Percentiles rank a stretch among this genome's conserved stretches.
phyloP scores from a whole-genome alignment of 768 basidiomycete genomes.

The Leccinellum rugosiceps region DNA sequence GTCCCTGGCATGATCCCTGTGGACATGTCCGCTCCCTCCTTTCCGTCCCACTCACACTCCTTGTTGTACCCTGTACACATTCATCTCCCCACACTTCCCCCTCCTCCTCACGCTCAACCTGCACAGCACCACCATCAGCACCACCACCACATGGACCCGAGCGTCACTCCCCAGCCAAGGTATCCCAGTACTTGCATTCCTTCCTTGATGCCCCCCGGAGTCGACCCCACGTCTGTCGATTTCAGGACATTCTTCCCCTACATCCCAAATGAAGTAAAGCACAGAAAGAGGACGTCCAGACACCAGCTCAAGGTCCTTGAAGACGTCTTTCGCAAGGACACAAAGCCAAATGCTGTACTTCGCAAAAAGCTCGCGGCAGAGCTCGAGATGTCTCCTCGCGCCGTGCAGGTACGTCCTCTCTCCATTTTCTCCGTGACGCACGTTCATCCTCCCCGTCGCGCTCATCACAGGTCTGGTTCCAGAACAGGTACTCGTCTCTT shows the following conservation, averaged over 20 bases:
- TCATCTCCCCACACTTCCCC: constrained; percentile 5
- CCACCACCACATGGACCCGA: constrained; percentile 27
- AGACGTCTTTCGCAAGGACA: constrained; percentile 79
- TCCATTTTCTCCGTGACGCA: constrained; percentile 7
- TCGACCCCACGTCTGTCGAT: constrained; percentile 67
- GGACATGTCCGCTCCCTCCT: constrained; percentile 32
- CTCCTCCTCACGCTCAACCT: not conserved
- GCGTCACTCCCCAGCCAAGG: constrained; percentile 22
- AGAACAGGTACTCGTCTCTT: constrained; percentile 59
- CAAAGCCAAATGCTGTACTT: constrained; percentile 82
- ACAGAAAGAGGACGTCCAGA: constrained; percentile 85
- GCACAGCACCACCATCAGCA: constrained; percentile 3
- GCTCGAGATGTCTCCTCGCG: constrained; percentile 89
- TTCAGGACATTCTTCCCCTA: constrained; percentile 86
- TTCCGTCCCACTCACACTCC: constrained; percentile 29
- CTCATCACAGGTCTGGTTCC: constrained; percentile 77
- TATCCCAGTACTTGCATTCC: constrained; percentile 42
- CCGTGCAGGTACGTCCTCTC: constrained; percentile 75
- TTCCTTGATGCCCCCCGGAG: constrained; percentile 46
- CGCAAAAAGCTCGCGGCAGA: constrained; percentile 78
- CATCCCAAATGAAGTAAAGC: constrained; percentile 91
- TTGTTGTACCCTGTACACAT: constrained; percentile 23
- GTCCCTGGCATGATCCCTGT: not conserved
- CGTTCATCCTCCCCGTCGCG: constrained; percentile 21
- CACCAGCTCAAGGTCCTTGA: constrained; percentile 90